A percentile compares a stretch with the other conserved stretches of the same genome.
phyloP scores from a whole-genome alignment of 345 rosid genomes.

The Cochlearia excelsa region DNA sequence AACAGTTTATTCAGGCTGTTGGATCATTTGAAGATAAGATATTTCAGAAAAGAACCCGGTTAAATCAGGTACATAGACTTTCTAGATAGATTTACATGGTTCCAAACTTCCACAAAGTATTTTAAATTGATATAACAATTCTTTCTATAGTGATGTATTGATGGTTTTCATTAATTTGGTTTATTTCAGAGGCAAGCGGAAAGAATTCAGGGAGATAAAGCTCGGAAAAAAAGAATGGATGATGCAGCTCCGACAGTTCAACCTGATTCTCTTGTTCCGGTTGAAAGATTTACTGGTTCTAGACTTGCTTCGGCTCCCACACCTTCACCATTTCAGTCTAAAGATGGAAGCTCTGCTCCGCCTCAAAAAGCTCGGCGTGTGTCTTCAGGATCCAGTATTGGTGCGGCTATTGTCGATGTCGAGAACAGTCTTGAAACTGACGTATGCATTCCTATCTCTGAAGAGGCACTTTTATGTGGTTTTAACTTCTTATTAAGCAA shows the following conservation, averaged over 20 bases:
- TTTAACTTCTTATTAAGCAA: conserved; percentile 5
- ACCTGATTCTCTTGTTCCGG: conserved; percentile 78
- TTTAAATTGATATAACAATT: not conserved
- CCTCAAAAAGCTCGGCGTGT: conserved; percentile 46
- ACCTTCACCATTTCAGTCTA: conserved; percentile 70
- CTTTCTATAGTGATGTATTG: conserved; percentile 8
- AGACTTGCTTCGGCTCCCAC: conserved; percentile 85
- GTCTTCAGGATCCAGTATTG: conserved; percentile 69
- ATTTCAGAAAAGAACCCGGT: conserved; percentile 84
- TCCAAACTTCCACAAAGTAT: not conserved
- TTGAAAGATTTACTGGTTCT: conserved; percentile 74
- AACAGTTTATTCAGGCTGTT: conserved; percentile 87
- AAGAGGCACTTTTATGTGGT: conserved; percentile 26
- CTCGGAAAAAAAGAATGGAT: conserved; percentile 67
- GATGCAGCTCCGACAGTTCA: conserved; percentile 63
- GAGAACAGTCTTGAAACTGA: conserved; percentile 78
- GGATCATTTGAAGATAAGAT: conserved; percentile 89
- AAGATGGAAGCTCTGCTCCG: conserved; percentile 34
- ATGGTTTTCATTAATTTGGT: conserved; percentile 18
- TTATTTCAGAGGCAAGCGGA: conserved; percentile 75
- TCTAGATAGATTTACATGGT: conserved; percentile 8
- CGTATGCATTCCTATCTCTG: conserved; percentile 66
- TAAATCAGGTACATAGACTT: conserved; percentile 58
- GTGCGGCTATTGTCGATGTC: conserved; percentile 92
- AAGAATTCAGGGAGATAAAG: conserved; percentile 75